Base-by-base conservation (phyloP, 352 stramenopile genomes). In the Thraustotheca clavata region DNA sequence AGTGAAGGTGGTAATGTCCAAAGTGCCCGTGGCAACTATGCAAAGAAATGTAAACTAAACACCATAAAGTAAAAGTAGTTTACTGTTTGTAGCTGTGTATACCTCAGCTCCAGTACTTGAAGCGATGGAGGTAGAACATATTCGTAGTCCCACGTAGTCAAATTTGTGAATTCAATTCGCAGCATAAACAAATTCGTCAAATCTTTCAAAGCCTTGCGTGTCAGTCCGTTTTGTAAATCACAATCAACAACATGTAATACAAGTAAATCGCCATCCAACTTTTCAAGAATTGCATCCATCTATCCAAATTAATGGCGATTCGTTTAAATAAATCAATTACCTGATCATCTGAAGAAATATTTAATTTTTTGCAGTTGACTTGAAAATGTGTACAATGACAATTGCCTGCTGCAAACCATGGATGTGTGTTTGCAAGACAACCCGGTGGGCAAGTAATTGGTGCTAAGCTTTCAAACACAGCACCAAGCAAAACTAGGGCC, bases 41-140 rank as follows among this genome's bases (percentile, higher is more conserved):
- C 16, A 18, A 20, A 16, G 38, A 20, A n/a, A n/a, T n/a, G n/a
- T n/a, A n/a, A n/a, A n/a, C n/a, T n/a, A n/a, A n/a, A n/a, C 49
- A 49, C 26, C 22, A 52, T 34, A 29, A 59, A 43, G 49, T 29
- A 32, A 22, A 8, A 9, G 0, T 8, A 1, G 8, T 9, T 9
- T 49, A 26, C 52, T 39, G 12, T 16, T 6, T 14, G 11, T 27
- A 48, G 22, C 11, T 18, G 11, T 9, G 8, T 39, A 27, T 61
- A 61, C 34, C 52, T 34, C 29, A 61, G 29, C 11, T 48, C 26
- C 12, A 61, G 34, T 8, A 61, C 52, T 61, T 61, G 52, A 8
- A 61, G 52, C 14, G 52, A 34, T 9, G 7, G 18, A 12, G 52
- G 52, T 9, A 61, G 24, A 24, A 20, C 12, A 1, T 22, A 20